Percentiles rank a stretch among this genome's conserved stretches.
Evolutionary conservation across 108 stramenopile genomes (phyloP).

Genomic region (Cylindrotheca closterium): DNA sequence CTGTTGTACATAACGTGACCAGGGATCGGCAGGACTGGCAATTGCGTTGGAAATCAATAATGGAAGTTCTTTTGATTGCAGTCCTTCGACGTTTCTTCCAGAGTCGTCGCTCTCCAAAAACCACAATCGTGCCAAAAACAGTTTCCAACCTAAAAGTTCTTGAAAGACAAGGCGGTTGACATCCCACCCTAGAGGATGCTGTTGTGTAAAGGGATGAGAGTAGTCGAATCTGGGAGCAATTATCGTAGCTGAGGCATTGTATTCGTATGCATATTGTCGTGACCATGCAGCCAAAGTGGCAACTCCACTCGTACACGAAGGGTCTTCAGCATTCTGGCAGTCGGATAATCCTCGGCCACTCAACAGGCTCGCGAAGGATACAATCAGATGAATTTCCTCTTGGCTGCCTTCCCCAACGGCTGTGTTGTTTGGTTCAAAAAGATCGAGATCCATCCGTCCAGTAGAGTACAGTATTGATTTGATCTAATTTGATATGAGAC

Average conservation of each 20-base stretch:
- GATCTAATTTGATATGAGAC: too few relatives aligned
- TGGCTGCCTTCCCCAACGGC: too few relatives aligned
- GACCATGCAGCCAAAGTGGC: conserved; percentile 4
- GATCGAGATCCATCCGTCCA: too few relatives aligned
- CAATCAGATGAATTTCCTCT: too few relatives aligned
- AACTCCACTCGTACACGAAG: conserved; percentile 8
- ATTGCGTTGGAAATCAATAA: conserved; percentile 1
- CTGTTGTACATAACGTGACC: conserved; percentile 13
- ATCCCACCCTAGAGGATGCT: conserved; percentile 24
- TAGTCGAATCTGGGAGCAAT: conserved; percentile 10
- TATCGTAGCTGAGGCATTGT: neutral
- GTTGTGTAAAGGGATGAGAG: conserved; percentile 12
- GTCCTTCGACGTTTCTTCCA: conserved; percentile 9
- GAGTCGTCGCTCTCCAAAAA: conserved; percentile 6
- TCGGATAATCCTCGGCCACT: conserved; percentile 5
- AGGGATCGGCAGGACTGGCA: conserved; percentile 5
- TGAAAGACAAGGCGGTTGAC: conserved; percentile 24
- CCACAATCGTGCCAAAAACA: conserved; percentile 4
- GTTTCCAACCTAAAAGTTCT: conserved; percentile 7
- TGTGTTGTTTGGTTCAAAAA: too few relatives aligned
- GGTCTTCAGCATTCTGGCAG: conserved; percentile 6
- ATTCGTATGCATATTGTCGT: neutral
- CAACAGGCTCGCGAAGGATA: conserved; percentile 8
- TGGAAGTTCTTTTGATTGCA: conserved; percentile 15
- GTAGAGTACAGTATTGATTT: too few relatives aligned